Evolutionary conservation across 1,284 basidiomycete genomes (phyloP).

Genomic region (Hypsizygus ulmarius): DNA sequence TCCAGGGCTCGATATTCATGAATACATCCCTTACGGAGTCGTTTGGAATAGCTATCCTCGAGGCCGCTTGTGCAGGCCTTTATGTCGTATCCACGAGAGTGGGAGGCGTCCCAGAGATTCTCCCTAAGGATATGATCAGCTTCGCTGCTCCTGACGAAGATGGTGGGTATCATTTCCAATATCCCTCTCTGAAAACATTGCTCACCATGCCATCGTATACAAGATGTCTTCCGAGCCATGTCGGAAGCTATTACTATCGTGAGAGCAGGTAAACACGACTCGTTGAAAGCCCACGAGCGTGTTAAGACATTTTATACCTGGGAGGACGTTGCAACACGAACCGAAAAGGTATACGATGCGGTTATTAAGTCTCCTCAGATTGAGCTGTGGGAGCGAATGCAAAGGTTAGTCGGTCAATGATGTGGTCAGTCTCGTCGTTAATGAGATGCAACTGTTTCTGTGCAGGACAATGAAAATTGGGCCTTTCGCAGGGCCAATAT

Average conservation of each 20-base stretch:
- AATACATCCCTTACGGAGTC: slow-evolving; percentile 96
- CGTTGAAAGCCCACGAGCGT: slow-evolving; percentile 72
- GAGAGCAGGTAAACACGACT: slow-evolving; percentile 70
- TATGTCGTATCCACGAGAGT: slow-evolving; percentile 95
- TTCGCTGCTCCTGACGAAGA: slow-evolving; percentile 90
- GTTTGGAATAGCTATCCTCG: slow-evolving; percentile 94
- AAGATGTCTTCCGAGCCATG: slow-evolving; percentile 86
- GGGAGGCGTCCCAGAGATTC: slow-evolving; percentile 93
- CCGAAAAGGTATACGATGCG: slow-evolving; percentile 79
- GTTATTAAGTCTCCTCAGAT: slow-evolving; percentile 61
- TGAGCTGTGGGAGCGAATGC: slow-evolving; percentile 70
- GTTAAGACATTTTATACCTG: slow-evolving; percentile 88
- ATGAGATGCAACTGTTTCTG: slow-evolving; percentile 2
- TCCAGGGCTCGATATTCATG: slow-evolving; percentile 86
- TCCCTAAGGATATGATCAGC: slow-evolving; percentile 92
- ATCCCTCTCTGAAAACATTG: background rate
- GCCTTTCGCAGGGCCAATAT: slow-evolving; percentile 73
- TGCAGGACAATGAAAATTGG: slow-evolving; percentile 69
- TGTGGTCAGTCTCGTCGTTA: background rate
- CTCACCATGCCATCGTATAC: background rate
- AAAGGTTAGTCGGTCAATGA: slow-evolving; percentile 46
- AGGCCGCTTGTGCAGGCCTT: slow-evolving; percentile 93
- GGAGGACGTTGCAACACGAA: slow-evolving; percentile 76
- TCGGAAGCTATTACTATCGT: slow-evolving; percentile 79
- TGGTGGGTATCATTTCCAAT: slow-evolving; percentile 34